Evolutionary conservation across 169 alveolate species (phyloP).

Genomic region (Eimeria zaria): DNA sequence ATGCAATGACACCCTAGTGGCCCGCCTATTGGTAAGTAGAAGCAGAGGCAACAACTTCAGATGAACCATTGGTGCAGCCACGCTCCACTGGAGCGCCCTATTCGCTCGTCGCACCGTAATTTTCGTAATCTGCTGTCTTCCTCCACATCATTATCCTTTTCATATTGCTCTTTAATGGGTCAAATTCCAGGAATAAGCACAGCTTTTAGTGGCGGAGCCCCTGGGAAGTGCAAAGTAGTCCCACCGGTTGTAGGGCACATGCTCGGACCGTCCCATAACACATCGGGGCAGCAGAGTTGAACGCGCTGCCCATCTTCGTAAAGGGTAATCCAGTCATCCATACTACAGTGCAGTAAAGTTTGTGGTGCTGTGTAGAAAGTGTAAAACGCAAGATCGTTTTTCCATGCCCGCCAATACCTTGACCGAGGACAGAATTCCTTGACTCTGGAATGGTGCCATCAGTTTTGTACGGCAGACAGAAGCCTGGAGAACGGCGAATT

Average conservation of each 20-base stretch:
- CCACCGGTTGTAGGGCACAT: neutral
- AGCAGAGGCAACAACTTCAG: too few relatives aligned
- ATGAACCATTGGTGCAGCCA: too few relatives aligned
- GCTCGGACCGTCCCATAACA: neutral
- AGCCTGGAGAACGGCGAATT: neutral
- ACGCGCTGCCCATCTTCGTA: neutral
- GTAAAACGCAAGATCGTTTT: neutral
- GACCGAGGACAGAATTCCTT: neutral
- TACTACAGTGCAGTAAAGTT: too few relatives aligned
- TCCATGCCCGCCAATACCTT: neutral
- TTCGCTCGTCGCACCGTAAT: neutral
- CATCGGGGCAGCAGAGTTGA: neutral
- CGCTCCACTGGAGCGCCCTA: neutral
- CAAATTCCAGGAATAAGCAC: neutral
- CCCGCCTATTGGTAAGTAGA: too few relatives aligned
- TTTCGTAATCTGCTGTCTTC: neutral
- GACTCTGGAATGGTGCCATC: slow-evolving; percentile 16
- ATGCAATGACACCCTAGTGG: too few relatives aligned
- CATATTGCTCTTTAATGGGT: neutral
- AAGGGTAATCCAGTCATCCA: neutral
- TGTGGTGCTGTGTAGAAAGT: too few relatives aligned
- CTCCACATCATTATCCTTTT: neutral
- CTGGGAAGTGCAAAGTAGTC: neutral
- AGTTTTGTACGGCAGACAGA: neutral
- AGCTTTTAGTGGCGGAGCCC: neutral